Base-by-base conservation (phyloP, 2,329 filamentous ascomycete species). In the Arthrinium phaeospermum region DNA sequence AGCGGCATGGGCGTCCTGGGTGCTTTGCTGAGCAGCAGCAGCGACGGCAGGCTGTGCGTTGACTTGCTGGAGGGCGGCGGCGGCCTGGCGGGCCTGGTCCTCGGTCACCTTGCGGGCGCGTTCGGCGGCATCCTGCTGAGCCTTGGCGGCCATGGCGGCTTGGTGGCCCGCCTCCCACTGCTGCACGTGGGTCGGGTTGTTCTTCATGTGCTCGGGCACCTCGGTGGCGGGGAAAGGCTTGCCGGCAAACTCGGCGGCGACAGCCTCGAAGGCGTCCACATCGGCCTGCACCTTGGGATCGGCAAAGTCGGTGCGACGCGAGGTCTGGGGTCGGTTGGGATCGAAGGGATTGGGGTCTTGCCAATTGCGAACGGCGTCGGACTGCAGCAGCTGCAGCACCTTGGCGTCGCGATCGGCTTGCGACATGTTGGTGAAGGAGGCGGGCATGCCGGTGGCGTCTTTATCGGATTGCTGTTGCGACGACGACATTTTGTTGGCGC, bases 101-200 rank as follows among this genome's bases (percentile, higher is more conserved):
- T 82, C 78, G 34, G 80, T 81, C 68, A 80, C 80, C 24, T 77
- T 77, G 72, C 79, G 78, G n/a, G 81, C 81, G 12, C 77, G 79
- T 41, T 82, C 81, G 46, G 83, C 83, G 1, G 83, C 81, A 41
- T 81, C 80, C 69, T 79, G 82, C 71, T 83, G 83, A 67, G 85
- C 80, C 67, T 81, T 82, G 1, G 78, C 77, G 12, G 82, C 79
- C 16, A 78, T 67, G 70, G 85, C 84, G 72, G 81, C 83, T 71
- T 83, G 83, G 73, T 85, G 86, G 0, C 87, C 87, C 14, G 84
- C 79, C 81, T 85, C 86, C 88, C 89, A 91, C 74, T 88, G 85
- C 13, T 85, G 84, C 0, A 86, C 81, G 73, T 84, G 84, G 45
- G 85, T 85, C 3, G 84, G 79, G 45, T 87, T 83, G 30, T 85